Conservation (phyloP, 202 grass and related monocot genomes). For the Setaria italica region DNA sequence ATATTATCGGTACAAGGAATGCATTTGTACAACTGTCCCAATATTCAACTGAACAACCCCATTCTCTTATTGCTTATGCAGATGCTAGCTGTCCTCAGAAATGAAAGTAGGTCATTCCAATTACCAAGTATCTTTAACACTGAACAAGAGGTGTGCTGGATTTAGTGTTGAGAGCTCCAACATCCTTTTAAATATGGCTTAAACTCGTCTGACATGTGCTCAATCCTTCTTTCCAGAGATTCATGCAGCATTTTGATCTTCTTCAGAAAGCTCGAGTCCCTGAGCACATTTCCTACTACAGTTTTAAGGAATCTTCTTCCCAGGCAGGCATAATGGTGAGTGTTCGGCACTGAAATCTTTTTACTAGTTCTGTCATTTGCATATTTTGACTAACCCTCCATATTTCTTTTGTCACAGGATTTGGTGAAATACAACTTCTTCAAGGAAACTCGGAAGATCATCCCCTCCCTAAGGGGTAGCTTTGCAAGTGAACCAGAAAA, state of each 20-base stretch:
- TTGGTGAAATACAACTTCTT: slow-evolving; percentile 84
- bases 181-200: slow-evolving; percentile 36
- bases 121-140: slow-evolving; percentile 79
- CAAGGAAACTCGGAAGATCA: slow-evolving; percentile 80
- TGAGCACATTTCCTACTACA: slow-evolving; percentile 79
- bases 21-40: background rate
- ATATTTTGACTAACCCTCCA: slow-evolving; percentile 35
- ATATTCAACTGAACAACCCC: slow-evolving; percentile 29
- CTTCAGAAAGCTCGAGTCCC: slow-evolving; percentile 86
- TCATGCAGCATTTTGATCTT: slow-evolving; percentile 96
- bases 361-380: slow-evolving; percentile 1
- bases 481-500: slow-evolving; percentile 78
- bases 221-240: slow-evolving; percentile 70
- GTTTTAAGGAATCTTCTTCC: slow-evolving; percentile 78
- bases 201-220: slow-evolving; percentile 34
- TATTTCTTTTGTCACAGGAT: slow-evolving; percentile 53
- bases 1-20: slow-evolving; percentile 7
- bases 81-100: slow-evolving; percentile 81
- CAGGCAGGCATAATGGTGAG: slow-evolving; percentile 72
- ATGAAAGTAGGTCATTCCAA: slow-evolving; percentile 78
- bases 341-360: slow-evolving; percentile 36
- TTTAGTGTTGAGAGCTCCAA: slow-evolving; percentile 28
- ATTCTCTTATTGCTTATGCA: slow-evolving; percentile 48
- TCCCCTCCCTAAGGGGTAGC: slow-evolving; percentile 67
- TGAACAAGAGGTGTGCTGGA: slow-evolving; percentile 78